Evolutionary conservation across 208 protist species (phyloP), one percentile per base, ranked within the genome.

Genomic region (Angomonas deanei): DNA sequence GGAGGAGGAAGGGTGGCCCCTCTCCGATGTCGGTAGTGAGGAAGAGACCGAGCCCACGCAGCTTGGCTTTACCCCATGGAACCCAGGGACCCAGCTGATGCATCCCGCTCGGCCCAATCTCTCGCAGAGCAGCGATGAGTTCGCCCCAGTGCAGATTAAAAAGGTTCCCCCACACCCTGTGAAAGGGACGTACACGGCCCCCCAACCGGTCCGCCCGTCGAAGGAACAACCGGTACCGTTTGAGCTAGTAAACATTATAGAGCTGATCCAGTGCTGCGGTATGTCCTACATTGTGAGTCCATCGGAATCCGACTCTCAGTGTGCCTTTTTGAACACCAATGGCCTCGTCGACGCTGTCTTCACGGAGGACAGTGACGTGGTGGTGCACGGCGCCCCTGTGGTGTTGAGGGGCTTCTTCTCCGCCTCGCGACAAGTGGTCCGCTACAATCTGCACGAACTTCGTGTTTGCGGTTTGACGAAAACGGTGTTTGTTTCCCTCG

Each of bases 311-410:
- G 96, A 98, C 56, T 89, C 93, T n/a, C 96, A 98, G 84, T 97
- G 93, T 67, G 93, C 93, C 30, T 87, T 85, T 70, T 66, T 98
- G 27, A 82, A 79, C 36, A 58, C 67, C 28, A 17, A 50, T 1
- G 80, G 82, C 17, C 74, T 98, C 21, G 89, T 97, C 13, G 89
- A 98, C 69, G 97, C 92, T n/a, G 88, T 97, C 24, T 95, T 98
- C 61, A 97, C 95, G 2, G 96, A 99, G 66, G 97, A 99, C 77
- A 93, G 81, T 66, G 97, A 99, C 77, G 88, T 96, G 8, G 86
- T 98, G 31, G 86, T 99, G 17, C 98, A 98, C 74, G 97, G 96
- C 19, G 95, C 88, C 6, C 70, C 68, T 3, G 67, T 77, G 31
- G 93, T 99, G 21, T 91, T 98, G 69, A 84, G 90, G 28, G 80